phyloP scores from a whole-genome alignment of 345 rosid genomes.

The Carallia brachiata region DNA sequence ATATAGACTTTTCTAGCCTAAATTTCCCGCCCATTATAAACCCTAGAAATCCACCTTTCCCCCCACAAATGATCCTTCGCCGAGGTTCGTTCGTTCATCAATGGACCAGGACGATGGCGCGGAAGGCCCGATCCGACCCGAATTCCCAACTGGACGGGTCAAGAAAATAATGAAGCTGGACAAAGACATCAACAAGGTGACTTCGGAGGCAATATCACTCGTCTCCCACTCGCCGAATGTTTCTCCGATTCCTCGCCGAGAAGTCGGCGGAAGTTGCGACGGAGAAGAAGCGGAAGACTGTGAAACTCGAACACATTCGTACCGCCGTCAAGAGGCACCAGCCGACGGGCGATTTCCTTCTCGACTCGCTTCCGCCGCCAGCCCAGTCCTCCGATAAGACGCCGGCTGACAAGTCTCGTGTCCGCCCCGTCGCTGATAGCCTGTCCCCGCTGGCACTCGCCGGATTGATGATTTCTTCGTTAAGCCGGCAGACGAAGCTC shows the following conservation, averaged over 20 bases:
- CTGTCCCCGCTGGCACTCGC: constrained; percentile 48
- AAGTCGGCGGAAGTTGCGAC: constrained; percentile 47
- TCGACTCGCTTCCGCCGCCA: constrained; percentile 74
- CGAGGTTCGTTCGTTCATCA: constrained; percentile 1
- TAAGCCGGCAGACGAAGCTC: constrained; percentile 33
- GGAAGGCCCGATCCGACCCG: constrained; percentile 31
- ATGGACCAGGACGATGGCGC: constrained; percentile 62
- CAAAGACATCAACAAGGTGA: constrained; percentile 80
- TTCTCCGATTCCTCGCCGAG: constrained; percentile 74
- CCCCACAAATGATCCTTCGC: neutral
- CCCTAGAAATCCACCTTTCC: neutral
- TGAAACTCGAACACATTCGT: constrained; percentile 66
- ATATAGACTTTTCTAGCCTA: neutral
- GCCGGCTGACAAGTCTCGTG: constrained; percentile 19
- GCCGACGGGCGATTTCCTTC: constrained; percentile 76
- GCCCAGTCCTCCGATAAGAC: constrained; percentile 29
- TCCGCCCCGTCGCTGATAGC: constrained; percentile 27
- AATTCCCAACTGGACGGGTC: constrained; percentile 62
- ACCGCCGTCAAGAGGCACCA: constrained; percentile 69
- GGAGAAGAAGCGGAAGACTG: constrained; percentile 71
- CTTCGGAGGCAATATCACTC: constrained; percentile 71
- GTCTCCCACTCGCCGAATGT: constrained; percentile 56
- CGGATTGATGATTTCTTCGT: constrained; percentile 67
- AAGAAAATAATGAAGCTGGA: constrained; percentile 87
- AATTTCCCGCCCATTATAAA: constrained; percentile 30